Conservation (phyloP, 371 early-diverging fungal species). For the Circinella umbellata region DNA sequence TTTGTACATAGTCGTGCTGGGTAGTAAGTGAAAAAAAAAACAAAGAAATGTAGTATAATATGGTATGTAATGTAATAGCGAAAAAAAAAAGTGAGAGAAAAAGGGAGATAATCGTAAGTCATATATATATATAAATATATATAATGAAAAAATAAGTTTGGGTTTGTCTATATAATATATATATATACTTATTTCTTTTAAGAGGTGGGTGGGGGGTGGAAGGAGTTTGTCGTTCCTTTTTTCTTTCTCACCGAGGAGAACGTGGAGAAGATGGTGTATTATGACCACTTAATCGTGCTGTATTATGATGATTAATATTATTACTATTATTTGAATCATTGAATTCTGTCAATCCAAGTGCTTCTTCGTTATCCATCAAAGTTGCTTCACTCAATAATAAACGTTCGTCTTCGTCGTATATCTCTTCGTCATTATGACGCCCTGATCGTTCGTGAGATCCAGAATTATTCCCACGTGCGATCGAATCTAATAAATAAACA, state of each 20-base stretch:
- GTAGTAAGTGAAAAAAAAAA: no score
- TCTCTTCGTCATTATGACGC: conserved; percentile 8
- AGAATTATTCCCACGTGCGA: conserved; percentile 35
- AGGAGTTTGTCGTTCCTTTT: no score
- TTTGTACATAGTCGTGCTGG: no score
- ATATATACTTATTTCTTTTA: no score
- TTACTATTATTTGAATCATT: neutral
- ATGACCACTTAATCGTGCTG: neutral
- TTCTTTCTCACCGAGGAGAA: neutral
- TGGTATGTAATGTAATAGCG: no score
- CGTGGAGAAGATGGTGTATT: conserved; percentile 1
- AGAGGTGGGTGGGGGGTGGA: no score
- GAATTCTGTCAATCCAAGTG: conserved; percentile 13
- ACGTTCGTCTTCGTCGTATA: conserved; percentile 24
- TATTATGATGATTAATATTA: neutral
- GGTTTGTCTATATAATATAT: no score
- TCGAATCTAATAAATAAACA: conserved; percentile 74
- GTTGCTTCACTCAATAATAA: conserved; percentile 47
- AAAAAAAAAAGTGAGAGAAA: no score
- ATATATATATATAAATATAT: no score
- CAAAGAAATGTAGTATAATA: no score
- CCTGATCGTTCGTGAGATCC: conserved; percentile 7
- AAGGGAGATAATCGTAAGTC: no score
- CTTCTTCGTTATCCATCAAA: conserved; percentile 55
- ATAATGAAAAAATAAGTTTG: no score